These are phyloP conservation scores for Gamarada debralockiae DNA, from an alignment of 495 filamentous ascomycete species.

Conservation along the genomic window DNA sequence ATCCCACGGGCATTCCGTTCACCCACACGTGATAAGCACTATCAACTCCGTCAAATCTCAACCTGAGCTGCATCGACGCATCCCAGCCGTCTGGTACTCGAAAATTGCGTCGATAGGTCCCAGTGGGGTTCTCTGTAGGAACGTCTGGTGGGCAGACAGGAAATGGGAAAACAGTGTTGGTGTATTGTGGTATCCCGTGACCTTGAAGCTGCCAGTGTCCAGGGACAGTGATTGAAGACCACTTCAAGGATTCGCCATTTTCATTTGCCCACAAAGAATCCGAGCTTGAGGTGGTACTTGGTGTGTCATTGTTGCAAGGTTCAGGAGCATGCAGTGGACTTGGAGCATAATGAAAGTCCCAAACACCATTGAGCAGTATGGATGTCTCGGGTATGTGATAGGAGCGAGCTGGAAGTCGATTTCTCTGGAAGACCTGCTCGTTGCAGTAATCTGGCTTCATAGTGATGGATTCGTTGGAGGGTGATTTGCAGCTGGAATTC, in stretches of 20 bases:
- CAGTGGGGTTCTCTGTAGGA: conserved; percentile 62
- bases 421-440: conserved; percentile 56
- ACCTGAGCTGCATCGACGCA: conserved; percentile 28
- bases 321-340: conserved; percentile 1
- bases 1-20: conserved; percentile 59
- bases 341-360: conserved; percentile 34
- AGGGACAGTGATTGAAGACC: conserved; percentile 50
- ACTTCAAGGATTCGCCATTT: neutral
- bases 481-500: neutral
- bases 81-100: conserved; percentile 34
- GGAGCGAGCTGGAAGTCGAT: conserved; percentile 54
- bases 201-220: conserved; percentile 66
- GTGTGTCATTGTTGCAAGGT: neutral
- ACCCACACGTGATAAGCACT: conserved; percentile 64
- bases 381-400: conserved; percentile 45
- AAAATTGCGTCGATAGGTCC: conserved; percentile 56
- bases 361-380: conserved; percentile 43
- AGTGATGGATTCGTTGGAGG: neutral
- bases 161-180: conserved; percentile 60
- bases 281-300: neutral
- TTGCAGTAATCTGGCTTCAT: conserved; percentile 49
- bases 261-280: neutral
- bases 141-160: conserved; percentile 57
- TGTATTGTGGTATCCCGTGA: conserved; percentile 55
- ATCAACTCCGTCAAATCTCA: conserved; percentile 69